Conservation (phyloP, 78 protist genomes). For the Diacronema lutheri region DNA sequence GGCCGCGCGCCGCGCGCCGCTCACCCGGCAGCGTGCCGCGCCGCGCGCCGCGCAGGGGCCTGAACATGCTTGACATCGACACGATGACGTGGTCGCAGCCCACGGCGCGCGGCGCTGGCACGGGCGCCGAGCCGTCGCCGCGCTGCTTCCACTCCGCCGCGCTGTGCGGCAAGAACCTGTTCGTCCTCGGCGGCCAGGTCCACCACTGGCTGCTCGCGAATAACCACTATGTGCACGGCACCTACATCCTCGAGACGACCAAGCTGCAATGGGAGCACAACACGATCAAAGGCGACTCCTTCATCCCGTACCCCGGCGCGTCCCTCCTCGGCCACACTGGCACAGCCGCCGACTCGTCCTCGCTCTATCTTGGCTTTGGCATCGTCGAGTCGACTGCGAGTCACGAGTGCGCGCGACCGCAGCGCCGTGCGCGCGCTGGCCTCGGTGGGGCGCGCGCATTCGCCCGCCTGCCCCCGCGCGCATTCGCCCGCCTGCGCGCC, state of each 20-base stretch:
- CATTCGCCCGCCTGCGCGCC: too few relatives aligned
- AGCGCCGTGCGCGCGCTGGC: too few relatives aligned
- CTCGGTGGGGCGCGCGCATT: too few relatives aligned
- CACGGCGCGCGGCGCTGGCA: neutral
- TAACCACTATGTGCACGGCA: neutral
- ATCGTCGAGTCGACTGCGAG: neutral
- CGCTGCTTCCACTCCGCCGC: neutral
- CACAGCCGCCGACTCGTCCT: neutral
- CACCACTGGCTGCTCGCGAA: neutral
- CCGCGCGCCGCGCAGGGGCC: too few relatives aligned
- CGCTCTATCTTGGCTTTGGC: neutral
- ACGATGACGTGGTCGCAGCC: neutral
- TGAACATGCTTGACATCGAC: neutral
- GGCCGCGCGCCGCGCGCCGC: too few relatives aligned
- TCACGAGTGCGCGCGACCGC: too few relatives aligned
- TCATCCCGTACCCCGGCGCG: neutral
- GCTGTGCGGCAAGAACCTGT: conserved; percentile 1
- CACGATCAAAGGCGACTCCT: neutral
- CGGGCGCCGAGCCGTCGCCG: neutral
- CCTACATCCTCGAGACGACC: neutral
- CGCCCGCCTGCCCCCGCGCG: too few relatives aligned
- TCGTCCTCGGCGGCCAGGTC: neutral
- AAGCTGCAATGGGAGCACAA: neutral
- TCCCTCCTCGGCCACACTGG: neutral
- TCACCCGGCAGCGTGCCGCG: too few relatives aligned